Base-by-base conservation (phyloP, 2,329 filamentous ascomycete species). In the Aspergillus sp. region DNA sequence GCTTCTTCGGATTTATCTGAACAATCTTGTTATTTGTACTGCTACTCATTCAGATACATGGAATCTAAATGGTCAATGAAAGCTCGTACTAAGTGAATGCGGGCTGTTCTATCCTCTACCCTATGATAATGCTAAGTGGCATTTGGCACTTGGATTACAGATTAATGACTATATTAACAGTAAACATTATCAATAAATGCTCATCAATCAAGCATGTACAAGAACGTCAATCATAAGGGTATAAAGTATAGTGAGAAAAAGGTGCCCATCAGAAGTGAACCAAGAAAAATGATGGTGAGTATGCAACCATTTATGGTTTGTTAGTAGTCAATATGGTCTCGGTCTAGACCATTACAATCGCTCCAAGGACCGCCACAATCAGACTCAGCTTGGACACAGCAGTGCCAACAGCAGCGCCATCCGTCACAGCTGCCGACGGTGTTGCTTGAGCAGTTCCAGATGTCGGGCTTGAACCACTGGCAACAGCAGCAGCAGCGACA, bases 311-410 rank as follows among this genome's bases (percentile, higher is more conserved):
- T 19, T 9, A 45, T 39, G 41, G 28, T 38, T 28, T 7, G 7
- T 9, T 10, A 39, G 25, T 6, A 30, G 25, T 17, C 19, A 39
- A 51, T 23, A 54, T 39, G 48, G 52, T 38, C 25, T 28, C 25
- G 3, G 30, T 55, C 36, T 71, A 72, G 43, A 69, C 64, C 61
- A 69, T 60, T n/a, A 60, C 61, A 53, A 73, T 51, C 28, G 65
- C 70, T 5, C 65, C 66, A n/a, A 71, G 41, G 8, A 69, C 63
- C 28, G 69, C 69, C 50, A 72, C 61, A 28, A 64, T 57, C 55
- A 71, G 57, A 23, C 63, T 66, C 45, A 67, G 45, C 49, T 67
- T 63, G 10, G 70, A 70, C 57, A 65, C 59, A 12, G 68, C 63
- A 48, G 65, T 55, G 57, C 63, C 67, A 53, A 65, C 57, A 23